Percentiles rank a stretch among this genome's conserved stretches.
These are phyloP conservation scores for Porphyra umbilicalis DNA, from an alignment of 31 red algal species.

Conservation along the genomic window DNA sequence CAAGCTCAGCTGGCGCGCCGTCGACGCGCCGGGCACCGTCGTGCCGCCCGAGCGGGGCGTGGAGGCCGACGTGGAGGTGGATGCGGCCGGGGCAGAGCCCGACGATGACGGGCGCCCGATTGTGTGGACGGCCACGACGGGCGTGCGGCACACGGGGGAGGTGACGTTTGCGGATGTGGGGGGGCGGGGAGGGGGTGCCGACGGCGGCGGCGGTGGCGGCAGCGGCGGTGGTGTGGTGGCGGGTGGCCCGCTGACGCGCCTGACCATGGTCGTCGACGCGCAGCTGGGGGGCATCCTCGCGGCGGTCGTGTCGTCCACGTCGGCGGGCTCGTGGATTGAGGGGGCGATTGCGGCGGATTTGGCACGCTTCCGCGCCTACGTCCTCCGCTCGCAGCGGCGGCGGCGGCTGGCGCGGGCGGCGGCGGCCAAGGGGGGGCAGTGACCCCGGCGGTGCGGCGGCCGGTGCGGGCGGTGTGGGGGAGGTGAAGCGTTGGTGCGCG, in stretches of 20 bases:
- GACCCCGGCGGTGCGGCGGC: too few species aligned
- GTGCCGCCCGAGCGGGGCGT: neutral
- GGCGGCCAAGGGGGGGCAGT: neutral
- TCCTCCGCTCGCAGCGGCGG: constrained; percentile 24
- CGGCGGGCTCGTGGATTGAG: constrained; percentile 23
- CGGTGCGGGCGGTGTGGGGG: too few species aligned
- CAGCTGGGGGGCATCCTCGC: constrained; percentile 30
- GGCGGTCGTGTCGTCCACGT: constrained; percentile 15
- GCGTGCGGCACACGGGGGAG: constrained; percentile 30
- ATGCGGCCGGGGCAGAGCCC: too few species aligned
- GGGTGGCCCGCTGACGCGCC: constrained; percentile 2
- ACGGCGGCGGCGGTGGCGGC: constrained; percentile 1
- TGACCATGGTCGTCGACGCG: constrained; percentile 41
- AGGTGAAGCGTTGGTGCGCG: too few species aligned
- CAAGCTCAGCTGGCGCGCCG: constrained; percentile 42
- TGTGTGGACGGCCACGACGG: constrained; percentile 38
- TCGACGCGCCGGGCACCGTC: constrained; percentile 11
- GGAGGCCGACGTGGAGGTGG: neutral
- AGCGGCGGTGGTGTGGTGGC: too few species aligned
- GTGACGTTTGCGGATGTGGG: constrained; percentile 26
- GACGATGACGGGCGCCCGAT: constrained; percentile 5
- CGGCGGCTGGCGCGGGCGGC: neutral
- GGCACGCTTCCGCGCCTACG: constrained; percentile 35
- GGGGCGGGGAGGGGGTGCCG: neutral
- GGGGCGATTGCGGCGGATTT: constrained; percentile 45